Conservation (phyloP, 164 flowering plant genomes). For the Houttuynia cordata region DNA sequence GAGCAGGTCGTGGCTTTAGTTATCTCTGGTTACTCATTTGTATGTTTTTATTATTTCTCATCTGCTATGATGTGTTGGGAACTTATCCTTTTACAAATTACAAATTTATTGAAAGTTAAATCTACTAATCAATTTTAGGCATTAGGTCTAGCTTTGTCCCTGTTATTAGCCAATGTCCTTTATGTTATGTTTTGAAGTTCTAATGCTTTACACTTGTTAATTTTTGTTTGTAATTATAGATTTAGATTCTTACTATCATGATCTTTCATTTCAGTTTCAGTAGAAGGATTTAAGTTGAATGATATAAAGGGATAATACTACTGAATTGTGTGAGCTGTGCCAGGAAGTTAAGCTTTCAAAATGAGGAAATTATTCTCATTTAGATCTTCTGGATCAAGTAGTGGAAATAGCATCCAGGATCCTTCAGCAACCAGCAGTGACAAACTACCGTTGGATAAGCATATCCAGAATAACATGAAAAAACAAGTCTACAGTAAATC, state of each 20-base stretch:
- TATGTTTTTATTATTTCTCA: too few species aligned
- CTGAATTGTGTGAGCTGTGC: not conserved
- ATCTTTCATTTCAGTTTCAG: not conserved
- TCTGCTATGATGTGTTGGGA: too few species aligned
- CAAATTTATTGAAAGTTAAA: too few species aligned
- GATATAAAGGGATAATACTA: too few species aligned
- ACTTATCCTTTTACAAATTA: too few species aligned
- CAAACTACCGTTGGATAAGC: slow-evolving; percentile 34
- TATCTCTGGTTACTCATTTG: too few species aligned
- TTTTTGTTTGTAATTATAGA: not conserved
- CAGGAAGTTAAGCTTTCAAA: not conserved
- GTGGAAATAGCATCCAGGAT: slow-evolving; percentile 18
- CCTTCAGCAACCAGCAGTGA: slow-evolving; percentile 34
- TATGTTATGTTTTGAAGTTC: not conserved
- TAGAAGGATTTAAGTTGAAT: not conserved
- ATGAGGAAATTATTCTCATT: slow-evolving; percentile 88
- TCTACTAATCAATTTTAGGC: too few species aligned
- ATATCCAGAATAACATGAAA: slow-evolving; percentile 10
- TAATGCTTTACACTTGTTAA: not conserved
- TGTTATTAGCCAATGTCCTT: too few species aligned
- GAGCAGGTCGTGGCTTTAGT: too few species aligned
- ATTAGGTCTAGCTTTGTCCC: too few species aligned
- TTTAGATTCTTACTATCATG: not conserved
- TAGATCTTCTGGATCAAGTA: slow-evolving; percentile 45
- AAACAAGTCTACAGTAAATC: slow-evolving; percentile 5